A percentile compares a stretch with the other conserved stretches of the same genome.
Evolutionary conservation across 441 rosid species (phyloP).

Genomic region (Cnidoscolus chayamansa): DNA sequence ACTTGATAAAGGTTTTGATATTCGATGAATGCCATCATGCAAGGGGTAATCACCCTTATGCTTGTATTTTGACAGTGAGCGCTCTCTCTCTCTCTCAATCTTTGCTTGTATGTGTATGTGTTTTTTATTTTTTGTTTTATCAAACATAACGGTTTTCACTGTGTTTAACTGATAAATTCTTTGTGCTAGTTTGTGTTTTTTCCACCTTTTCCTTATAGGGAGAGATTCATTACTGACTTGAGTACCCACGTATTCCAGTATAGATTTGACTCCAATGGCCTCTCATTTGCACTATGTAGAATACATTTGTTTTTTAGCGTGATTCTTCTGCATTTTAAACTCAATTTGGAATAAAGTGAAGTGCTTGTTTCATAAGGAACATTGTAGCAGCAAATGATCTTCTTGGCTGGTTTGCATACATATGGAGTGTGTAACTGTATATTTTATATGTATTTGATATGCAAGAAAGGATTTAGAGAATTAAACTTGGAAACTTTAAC

Average conservation of each 20-base stretch:
- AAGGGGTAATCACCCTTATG: constrained; percentile 66
- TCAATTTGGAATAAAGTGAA: background rate
- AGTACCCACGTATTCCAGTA: background rate
- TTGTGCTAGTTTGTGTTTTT: background rate
- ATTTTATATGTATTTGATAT: background rate
- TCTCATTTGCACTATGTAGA: background rate
- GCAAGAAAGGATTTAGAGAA: background rate
- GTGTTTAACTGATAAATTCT: background rate
- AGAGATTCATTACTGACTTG: background rate
- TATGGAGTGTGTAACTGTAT: background rate
- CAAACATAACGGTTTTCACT: background rate
- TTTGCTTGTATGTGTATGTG: background rate
- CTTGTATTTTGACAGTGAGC: constrained; percentile 78
- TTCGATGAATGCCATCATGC: constrained; percentile 98
- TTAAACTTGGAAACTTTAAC: background rate
- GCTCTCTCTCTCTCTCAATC: background rate
- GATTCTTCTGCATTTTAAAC: background rate
- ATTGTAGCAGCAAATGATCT: background rate
- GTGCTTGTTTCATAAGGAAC: background rate
- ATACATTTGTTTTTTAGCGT: background rate
- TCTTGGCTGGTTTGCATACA: background rate
- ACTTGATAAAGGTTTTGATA: constrained; percentile 67
- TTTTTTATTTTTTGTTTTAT: background rate
- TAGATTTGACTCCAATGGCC: background rate
- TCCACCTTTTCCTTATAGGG: background rate